Base-by-base conservation (phyloP, 2,329 filamentous ascomycete species). In the Pseudogymnoascus sp. region DNA sequence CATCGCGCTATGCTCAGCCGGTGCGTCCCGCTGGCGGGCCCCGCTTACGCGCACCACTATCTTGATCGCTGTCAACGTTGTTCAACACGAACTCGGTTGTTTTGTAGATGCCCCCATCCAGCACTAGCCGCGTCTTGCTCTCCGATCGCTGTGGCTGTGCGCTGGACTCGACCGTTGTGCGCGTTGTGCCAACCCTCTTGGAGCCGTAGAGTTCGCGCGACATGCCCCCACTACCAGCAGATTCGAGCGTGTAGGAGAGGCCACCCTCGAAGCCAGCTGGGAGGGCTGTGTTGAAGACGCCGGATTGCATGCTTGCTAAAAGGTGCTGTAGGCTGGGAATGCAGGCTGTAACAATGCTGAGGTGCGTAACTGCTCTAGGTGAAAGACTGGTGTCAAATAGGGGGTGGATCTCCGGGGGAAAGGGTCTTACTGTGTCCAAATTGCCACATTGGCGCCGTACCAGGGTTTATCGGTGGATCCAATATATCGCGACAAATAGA, bases 241-340 rank as follows among this genome's bases (percentile, higher is more conserved):
- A 61, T 21, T 38, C 35, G 4, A 61, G 59, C 6, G 33, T 44
- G 19, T 61, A 61, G 8, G 59, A 61, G 59, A 44, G 38, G 13
- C 35, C 38, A 13, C 38, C 59, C 21, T 61, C 59, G 19, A 61
- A 61, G n/a, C 50, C 50, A 33, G 50, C 50, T 21, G 50, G 50
- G 13, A 66, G 44, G n/a, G 65, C 65, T 9, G 64, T 64, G 35
- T 61, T 64, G 11, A 68, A 50, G 17, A 44, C 62, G 9, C 68
- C 68, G 0, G 66, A 68, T 21, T 63, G 62, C 64, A 70, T 64
- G 33, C 60, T 65, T 23, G 67, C 67, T 36, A 69, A 64, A 47
- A 70, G 68, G 17, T 67, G 67, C 38, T 68, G 68, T 15, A 70
- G 63, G 19, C 67, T 68, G 15, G 68, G 65, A 15, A 69, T 31